Conservation (phyloP, 306 rosid genomes). For the Prunus persica region DNA sequence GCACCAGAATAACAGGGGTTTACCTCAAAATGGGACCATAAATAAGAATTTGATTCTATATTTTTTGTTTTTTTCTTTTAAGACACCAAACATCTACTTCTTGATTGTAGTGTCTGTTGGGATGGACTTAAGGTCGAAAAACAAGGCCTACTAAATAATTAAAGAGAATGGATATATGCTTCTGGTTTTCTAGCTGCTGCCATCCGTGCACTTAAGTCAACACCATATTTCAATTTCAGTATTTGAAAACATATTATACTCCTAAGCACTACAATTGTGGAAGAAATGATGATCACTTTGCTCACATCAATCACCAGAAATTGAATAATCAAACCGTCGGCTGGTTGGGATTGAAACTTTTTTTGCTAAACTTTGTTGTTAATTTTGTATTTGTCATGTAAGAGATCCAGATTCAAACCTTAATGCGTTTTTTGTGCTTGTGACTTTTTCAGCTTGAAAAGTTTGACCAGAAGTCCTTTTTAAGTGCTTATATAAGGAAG, state of each 20-base stretch:
- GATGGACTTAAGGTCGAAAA: slow-evolving; percentile 17
- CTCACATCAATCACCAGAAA: slow-evolving; percentile 22
- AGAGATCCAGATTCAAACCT: slow-evolving; percentile 30
- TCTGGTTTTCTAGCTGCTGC: slow-evolving; percentile 24
- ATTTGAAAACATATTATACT: not conserved
- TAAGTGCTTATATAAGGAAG: slow-evolving; percentile 36
- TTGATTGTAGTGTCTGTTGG: slow-evolving; percentile 7
- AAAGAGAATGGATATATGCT: not conserved
- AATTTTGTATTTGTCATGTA: slow-evolving; percentile 24
- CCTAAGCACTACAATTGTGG: slow-evolving; percentile 9
- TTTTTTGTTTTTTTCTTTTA: not conserved
- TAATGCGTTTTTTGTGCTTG: slow-evolving; percentile 11
- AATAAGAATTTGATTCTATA: not conserved
- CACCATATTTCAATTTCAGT: slow-evolving; percentile 13
- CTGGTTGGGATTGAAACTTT: slow-evolving; percentile 13
- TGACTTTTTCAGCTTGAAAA: slow-evolving; percentile 46
- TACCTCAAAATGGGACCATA: slow-evolving; percentile 19
- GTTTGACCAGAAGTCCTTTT: slow-evolving; percentile 47
- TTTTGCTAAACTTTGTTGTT: slow-evolving; percentile 13
- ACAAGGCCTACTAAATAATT: not conserved
- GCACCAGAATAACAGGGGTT: not conserved
- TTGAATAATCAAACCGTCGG: slow-evolving; percentile 16
- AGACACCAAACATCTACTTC: not conserved
- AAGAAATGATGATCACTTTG: slow-evolving; percentile 16
- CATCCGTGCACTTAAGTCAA: slow-evolving; percentile 31